Base-by-base conservation (phyloP, 108 stramenopile genomes). In the Nitzschia sp. region DNA sequence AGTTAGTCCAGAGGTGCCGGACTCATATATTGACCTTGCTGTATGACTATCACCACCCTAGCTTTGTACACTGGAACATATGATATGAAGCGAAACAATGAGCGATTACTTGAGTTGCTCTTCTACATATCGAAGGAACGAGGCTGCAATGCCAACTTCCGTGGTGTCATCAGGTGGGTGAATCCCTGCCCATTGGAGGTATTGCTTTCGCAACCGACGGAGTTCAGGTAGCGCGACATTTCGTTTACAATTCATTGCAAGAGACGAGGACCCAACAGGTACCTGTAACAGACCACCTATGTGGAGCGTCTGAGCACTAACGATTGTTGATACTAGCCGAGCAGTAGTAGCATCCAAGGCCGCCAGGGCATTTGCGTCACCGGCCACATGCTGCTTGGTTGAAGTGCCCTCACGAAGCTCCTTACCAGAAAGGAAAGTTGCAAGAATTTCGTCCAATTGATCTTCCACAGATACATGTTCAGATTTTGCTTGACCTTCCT, bases 331-430 rank as follows among this genome's bases (percentile, higher is more conserved):
- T 50, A 79, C 75, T 10, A 90, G 51, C 15, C 63, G 70, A 34
- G 81, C 80, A 17, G 86, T 82, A 19, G 81, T 63, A n/a, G 62
- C 51, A 70, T 90, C 89, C 29, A 80, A 53, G 19, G 74, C 54
- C 40, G 78, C 64, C 50, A 81, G 62, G 0, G 68, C 65, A 57
- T 79, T 77, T 12, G 75, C 69, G 72, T 77, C 40, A 6, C 53
- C 60, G 10, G 69, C 67, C 9, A 71, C 60, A 55, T 83, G 69
- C 57, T 81, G 80, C 14, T 59, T 67, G 15, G 92, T 93, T 0
- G 89, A 89, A 60, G 81, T 66, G 1, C 92, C 88, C 53, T 87
- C 79, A 52, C 79, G 76, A n/a, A 93, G 77, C 11, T 79, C 53
- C 19, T 55, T 58, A 53, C 66, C 59, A 8, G 76, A 53, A 48